phyloP scores from a whole-genome alignment of 129 eudicot species.

The Ambrosia artemisiifolia region DNA sequence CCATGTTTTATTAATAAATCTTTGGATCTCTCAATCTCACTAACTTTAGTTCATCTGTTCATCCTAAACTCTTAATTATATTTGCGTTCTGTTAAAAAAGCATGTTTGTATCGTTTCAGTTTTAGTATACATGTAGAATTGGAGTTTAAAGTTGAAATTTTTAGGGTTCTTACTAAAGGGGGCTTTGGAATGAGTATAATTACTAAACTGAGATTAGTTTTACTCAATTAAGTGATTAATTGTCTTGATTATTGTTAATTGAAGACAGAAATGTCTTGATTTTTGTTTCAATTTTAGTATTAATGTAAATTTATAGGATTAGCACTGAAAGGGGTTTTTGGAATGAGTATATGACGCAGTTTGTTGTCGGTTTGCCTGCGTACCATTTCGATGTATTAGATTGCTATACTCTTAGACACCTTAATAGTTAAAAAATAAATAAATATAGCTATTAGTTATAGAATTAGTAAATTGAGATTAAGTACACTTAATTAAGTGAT shows the following conservation, averaged over 20 bases:
- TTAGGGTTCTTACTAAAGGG: conserved; percentile 6
- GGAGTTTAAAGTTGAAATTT: neutral
- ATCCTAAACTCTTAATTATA: conserved; percentile 10
- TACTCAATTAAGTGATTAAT: neutral
- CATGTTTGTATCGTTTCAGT: neutral
- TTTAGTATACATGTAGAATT: neutral
- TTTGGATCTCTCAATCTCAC: neutral
- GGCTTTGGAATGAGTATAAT: neutral
- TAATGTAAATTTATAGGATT: too few species aligned
- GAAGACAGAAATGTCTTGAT: conserved; percentile 39
- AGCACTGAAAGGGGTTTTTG: too few species aligned
- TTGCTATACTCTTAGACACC: too few species aligned
- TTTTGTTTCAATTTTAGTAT: too few species aligned
- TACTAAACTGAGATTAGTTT: neutral
- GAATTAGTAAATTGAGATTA: neutral
- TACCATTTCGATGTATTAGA: too few species aligned
- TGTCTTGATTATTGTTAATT: neutral
- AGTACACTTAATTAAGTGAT: neutral
- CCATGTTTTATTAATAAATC: conserved; percentile 9
- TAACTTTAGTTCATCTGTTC: neutral
- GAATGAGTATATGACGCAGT: too few species aligned
- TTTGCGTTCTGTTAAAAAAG: neutral
- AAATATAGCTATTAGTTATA: neutral
- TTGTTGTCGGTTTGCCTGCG: too few species aligned
- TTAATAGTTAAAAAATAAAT: too few species aligned